Evolutionary conservation across 225 moss, liverwort and hornwort species (phyloP), one percentile per base, ranked within the genome.

Genomic region (Anthoceros angustus): DNA sequence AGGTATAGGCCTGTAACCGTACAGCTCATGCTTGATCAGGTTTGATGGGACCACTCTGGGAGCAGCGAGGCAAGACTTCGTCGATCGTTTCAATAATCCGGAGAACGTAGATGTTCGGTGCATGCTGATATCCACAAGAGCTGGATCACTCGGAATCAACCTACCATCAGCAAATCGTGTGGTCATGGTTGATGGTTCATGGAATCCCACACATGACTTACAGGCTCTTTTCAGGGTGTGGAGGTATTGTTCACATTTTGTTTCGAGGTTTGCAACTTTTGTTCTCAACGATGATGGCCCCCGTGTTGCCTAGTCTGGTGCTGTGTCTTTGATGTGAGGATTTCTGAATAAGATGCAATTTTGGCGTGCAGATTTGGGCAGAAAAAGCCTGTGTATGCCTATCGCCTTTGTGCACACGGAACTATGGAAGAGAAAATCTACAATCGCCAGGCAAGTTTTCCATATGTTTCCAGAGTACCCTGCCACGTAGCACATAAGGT

Each of bases 351-450:
- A 5, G 7, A 10, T 39, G 26, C 10, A 14, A 48, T 48, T 39
- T 32, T 6, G 72, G 64, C 61, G 64, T 76, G 65, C 89, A 98
- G 92, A 73, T 79, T 98, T 69, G 98, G 98, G 64, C 98, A 98
- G 77, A 87, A 64, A 43, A 98, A 98, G 70, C 76, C 74, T 41
- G 98, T 98, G 20, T 92, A 84, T 77, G 92, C 98, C 1, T 98
- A 98, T 77, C 84, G 98, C 40, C 74, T 98, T 66, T 80, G 92
- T 62, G 98, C 98, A 42, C 82, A 83, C 73, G 98, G 98, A 66
- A 98, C 98, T 32, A 98, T 98, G 98, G 98, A 98, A 70, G 98
- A 98, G 70, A 98, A 89, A 71, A 98, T 98, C 46, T 98, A 98
- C 63, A 87, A 86, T 62, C 98, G 98, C 68, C 98, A 98, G 92